phyloP scores from a whole-genome alignment of 495 filamentous ascomycete species.

The Aspergillus asperescens region DNA sequence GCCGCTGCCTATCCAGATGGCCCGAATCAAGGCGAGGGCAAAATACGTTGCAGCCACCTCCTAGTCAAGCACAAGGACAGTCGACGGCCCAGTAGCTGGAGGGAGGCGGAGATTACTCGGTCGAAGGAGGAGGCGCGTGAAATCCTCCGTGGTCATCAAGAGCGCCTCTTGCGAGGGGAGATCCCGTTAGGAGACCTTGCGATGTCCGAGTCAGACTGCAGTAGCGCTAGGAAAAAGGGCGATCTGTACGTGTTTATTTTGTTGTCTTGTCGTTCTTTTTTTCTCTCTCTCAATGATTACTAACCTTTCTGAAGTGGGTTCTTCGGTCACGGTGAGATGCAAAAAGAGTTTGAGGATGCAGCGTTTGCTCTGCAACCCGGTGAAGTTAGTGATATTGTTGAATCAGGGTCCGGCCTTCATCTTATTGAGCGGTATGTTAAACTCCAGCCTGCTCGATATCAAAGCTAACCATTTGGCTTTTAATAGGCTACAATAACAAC shows the following conservation, averaged over 20 bases:
- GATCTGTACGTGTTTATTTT: constrained; percentile 59
- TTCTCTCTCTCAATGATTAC: neutral
- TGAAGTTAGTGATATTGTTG: constrained; percentile 77
- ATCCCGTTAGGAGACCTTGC: constrained; percentile 73
- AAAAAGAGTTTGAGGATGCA: constrained; percentile 96
- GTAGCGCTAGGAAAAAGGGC: constrained; percentile 86
- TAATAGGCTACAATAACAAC: constrained; percentile 36
- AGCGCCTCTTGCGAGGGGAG: constrained; percentile 63
- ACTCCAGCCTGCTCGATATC: neutral
- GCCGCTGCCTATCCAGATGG: constrained; percentile 46
- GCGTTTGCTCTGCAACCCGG: constrained; percentile 81
- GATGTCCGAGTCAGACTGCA: constrained; percentile 86
- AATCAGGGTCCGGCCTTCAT: constrained; percentile 92
- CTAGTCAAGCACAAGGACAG: constrained; percentile 89
- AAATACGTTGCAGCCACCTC: constrained; percentile 87
- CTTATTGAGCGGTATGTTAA: constrained; percentile 83
- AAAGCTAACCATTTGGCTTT: constrained; percentile 12
- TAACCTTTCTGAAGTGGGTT: constrained; percentile 58
- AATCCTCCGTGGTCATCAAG: constrained; percentile 68
- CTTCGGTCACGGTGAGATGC: constrained; percentile 92
- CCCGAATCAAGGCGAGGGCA: constrained; percentile 57
- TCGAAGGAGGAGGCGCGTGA: constrained; percentile 77
- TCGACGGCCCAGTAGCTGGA: constrained; percentile 85
- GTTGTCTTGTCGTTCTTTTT: too few species aligned
- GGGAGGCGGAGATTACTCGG: constrained; percentile 79